Percentiles rank a stretch among this genome's conserved stretches.
These are phyloP conservation scores for Chimonanthus praecox DNA, from an alignment of 164 flowering plant genomes.

Conservation along the genomic window DNA sequence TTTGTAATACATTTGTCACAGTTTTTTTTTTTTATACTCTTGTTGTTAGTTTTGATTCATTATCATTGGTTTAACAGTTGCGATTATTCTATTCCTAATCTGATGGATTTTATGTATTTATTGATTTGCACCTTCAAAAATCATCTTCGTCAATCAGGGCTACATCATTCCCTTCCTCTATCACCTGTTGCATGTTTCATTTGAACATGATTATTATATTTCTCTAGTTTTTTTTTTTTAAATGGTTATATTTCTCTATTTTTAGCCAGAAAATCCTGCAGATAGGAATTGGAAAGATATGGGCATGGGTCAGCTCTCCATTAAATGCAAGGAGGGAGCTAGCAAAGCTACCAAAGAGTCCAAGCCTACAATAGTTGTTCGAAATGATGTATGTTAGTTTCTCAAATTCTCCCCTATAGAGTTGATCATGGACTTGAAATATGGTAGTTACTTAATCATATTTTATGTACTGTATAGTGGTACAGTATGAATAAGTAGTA, in stretches of 20 bases:
- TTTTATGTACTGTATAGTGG: too few species aligned
- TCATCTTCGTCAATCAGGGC: neutral
- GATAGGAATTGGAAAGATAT: slow-evolving; percentile 95
- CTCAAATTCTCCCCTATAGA: neutral
- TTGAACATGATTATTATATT: neutral
- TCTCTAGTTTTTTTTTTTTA: neutral
- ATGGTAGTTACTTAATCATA: neutral
- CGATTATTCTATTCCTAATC: neutral
- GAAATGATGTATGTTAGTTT: slow-evolving; percentile 75
- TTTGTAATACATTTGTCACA: too few species aligned
- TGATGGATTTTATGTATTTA: too few species aligned
- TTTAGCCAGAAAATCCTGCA: slow-evolving; percentile 76
- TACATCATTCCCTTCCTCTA: neutral
- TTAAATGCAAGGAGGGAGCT: slow-evolving; percentile 80
- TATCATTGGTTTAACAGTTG: neutral
- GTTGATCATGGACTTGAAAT: neutral
- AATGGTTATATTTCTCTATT: slow-evolving; percentile 8
- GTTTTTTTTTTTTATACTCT: too few species aligned
- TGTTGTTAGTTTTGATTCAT: too few species aligned
- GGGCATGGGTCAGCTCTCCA: slow-evolving; percentile 84
- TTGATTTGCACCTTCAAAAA: neutral
- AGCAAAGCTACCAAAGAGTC: slow-evolving; percentile 85
- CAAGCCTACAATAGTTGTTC: slow-evolving; percentile 75
- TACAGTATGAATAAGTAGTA: too few species aligned
- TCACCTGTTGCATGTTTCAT: neutral